Base-by-base conservation (phyloP, 768 basidiomycete species). In the Pisolithus orientalis region DNA sequence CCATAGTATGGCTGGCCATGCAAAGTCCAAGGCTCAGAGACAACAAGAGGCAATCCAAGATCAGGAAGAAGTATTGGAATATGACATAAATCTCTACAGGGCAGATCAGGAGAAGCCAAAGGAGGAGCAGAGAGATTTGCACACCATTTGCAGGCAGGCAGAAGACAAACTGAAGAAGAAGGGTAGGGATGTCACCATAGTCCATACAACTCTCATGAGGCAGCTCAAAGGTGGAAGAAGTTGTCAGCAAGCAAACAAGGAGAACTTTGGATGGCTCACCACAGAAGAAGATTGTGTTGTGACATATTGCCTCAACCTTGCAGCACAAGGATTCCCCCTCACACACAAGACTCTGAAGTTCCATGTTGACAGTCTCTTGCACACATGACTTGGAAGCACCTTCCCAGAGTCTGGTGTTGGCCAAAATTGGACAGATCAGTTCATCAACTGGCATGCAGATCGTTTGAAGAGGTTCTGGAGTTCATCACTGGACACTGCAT, bases 321-420 rank as follows among this genome's bases (percentile, higher is more conserved):
- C 68, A 16, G 46, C 58, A n/a, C 56, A 62, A 10, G 71, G 70
- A 7, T 73, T 73, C 51, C 71, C 72, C 7, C 60, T 70, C 5
- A 67, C 44, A 39, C 71, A 73, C 48, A 28, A 47, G 13, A 46
- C 60, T 9, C 51, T 76, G 4, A 65, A 66, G 49, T 69, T 71
- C 51, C 58, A 66, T 56, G 70, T 68, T 25, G 62, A 75, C 54
- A 40, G 49, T 4, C 67, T 73, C 31, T 56, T 53, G 29, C 39
- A 42, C 7, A 67, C 70, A 14, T 51, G 57, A 0, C 57, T 66
- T 29, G 68, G 70, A 8, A 49, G 59, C 37, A 32, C 51, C 34
- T 74, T 72, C 49, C 71, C 65, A 6, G 9, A 21, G 5, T 38
- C 44, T 6, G 68, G 72, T 29, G 65, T 75, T 37, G 71, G 74